Conservation (phyloP, 768 basidiomycete genomes). For the Suillus subaureus region DNA sequence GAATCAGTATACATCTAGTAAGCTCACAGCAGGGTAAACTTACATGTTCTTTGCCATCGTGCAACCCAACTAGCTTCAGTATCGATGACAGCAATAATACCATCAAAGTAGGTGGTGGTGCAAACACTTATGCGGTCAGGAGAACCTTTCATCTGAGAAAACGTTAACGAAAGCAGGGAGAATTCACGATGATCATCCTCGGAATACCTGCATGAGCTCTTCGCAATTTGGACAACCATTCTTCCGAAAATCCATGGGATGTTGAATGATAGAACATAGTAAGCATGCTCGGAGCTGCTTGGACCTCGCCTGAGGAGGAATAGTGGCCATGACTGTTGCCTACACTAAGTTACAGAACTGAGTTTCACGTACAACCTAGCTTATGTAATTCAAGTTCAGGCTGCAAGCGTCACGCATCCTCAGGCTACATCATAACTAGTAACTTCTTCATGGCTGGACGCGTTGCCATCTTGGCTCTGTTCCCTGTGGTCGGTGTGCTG, state of each 20-base stretch:
- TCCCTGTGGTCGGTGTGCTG: slow-evolving; percentile 43
- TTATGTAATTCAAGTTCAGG: slow-evolving; percentile 22
- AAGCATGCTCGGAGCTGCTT: slow-evolving; percentile 88
- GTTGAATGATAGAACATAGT: slow-evolving; percentile 89
- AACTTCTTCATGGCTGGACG: slow-evolving; percentile 44
- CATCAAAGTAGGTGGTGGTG: slow-evolving; percentile 93
- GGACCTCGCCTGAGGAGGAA: slow-evolving; percentile 63
- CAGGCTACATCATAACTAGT: slow-evolving; percentile 1
- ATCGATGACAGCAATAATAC: slow-evolving; percentile 84
- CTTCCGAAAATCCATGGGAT: slow-evolving; percentile 79
- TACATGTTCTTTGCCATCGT: slow-evolving; percentile 93
- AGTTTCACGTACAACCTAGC: background rate
- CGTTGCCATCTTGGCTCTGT: slow-evolving; percentile 44
- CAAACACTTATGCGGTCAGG: slow-evolving; percentile 82
- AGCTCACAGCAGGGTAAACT: slow-evolving; percentile 30
- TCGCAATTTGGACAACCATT: slow-evolving; percentile 97
- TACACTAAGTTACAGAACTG: background rate
- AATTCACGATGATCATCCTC: background rate
- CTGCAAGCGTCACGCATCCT: background rate
- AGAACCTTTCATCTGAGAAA: slow-evolving; percentile 79
- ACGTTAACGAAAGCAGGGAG: slow-evolving; percentile 3
- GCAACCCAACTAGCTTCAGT: slow-evolving; percentile 94
- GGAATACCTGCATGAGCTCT: slow-evolving; percentile 80
- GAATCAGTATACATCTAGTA: background rate
- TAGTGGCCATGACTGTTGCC: slow-evolving; percentile 36